phyloP scores from a whole-genome alignment of 495 filamentous ascomycete genomes.

The Tuber umbilicatum region DNA sequence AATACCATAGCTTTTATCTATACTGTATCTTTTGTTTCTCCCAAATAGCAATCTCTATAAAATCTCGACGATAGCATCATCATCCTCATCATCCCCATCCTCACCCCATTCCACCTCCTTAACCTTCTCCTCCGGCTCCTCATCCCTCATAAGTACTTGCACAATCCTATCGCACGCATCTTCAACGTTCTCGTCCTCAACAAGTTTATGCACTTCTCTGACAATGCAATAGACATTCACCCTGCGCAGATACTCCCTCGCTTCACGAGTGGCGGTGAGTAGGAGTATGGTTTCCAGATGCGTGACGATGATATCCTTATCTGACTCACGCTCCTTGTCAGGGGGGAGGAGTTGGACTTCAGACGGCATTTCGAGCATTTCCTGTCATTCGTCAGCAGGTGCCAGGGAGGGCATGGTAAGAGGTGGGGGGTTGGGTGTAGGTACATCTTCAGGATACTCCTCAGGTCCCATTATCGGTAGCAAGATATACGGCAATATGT shows the following conservation, averaged over 20 bases:
- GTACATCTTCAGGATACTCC: constrained; percentile 59
- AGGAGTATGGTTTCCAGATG: constrained; percentile 83
- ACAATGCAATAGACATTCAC: constrained; percentile 85
- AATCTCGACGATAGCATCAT: constrained; percentile 48
- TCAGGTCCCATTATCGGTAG: constrained; percentile 58
- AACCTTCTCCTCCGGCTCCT: constrained; percentile 41
- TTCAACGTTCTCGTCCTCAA: constrained; percentile 71
- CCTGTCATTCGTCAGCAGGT: constrained; percentile 42
- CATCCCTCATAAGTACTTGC: constrained; percentile 85
- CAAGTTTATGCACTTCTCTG: constrained; percentile 71
- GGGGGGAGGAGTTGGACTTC: constrained; percentile 82
- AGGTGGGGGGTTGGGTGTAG: constrained; percentile 55
- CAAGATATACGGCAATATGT: constrained; percentile 79
- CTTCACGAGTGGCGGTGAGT: constrained; percentile 69
- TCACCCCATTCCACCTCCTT: constrained; percentile 38
- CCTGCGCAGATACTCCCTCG: constrained; percentile 62
- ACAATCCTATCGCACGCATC: constrained; percentile 86
- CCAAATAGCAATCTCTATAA: constrained; percentile 17
- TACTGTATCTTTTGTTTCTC: background rate
- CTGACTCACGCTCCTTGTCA: constrained; percentile 75
- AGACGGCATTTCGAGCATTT: constrained; percentile 69
- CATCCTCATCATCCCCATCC: constrained; percentile 45
- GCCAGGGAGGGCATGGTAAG: constrained; percentile 51
- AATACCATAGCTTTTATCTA: constrained; percentile 1
- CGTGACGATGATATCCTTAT: constrained; percentile 66